These are phyloP conservation scores for Alternaria arborescens DNA, from an alignment of 2,329 filamentous ascomycete species.

Conservation along the genomic window DNA sequence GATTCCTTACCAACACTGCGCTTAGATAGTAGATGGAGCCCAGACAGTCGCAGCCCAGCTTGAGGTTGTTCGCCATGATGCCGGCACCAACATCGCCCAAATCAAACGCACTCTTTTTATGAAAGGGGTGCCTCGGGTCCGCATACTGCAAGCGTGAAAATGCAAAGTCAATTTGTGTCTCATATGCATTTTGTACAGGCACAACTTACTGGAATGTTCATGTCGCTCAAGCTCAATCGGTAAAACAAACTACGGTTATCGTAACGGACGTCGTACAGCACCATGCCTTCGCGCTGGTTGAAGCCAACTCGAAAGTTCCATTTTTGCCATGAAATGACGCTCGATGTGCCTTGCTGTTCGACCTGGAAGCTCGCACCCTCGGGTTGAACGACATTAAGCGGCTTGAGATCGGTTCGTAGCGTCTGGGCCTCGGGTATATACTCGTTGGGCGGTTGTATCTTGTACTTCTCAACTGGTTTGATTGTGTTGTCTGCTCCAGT, in stretches of 20 bases:
- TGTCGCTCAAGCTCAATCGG: conserved; percentile 71
- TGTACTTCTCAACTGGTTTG: conserved; percentile 65
- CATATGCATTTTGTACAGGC: neutral
- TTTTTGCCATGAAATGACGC: conserved; percentile 62
- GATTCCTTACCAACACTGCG: conserved; percentile 55
- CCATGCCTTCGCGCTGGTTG: conserved; percentile 74
- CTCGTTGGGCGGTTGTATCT: conserved; percentile 68
- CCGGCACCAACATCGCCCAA: conserved; percentile 72
- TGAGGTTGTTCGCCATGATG: conserved; percentile 73
- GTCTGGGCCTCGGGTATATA: conserved; percentile 71
- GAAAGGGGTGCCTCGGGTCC: conserved; percentile 72
- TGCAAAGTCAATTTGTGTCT: neutral
- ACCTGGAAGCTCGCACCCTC: conserved; percentile 70
- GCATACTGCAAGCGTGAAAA: conserved; percentile 45
- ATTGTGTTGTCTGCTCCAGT: conserved; percentile 70
- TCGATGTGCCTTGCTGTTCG: conserved; percentile 61
- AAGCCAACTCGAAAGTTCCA: conserved; percentile 72
- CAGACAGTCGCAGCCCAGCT: conserved; percentile 75
- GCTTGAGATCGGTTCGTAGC: conserved; percentile 69
- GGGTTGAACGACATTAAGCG: conserved; percentile 70
- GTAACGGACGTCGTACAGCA: conserved; percentile 72
- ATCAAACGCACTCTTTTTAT: conserved; percentile 67
- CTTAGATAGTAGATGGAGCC: conserved; percentile 70
- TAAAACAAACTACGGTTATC: conserved; percentile 72
- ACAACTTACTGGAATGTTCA: conserved; percentile 62